Percentiles rank a stretch among this genome's conserved stretches.
Evolutionary conservation across 129 eudicot species (phyloP).

Genomic region (Kitagawia praeruptora): DNA sequence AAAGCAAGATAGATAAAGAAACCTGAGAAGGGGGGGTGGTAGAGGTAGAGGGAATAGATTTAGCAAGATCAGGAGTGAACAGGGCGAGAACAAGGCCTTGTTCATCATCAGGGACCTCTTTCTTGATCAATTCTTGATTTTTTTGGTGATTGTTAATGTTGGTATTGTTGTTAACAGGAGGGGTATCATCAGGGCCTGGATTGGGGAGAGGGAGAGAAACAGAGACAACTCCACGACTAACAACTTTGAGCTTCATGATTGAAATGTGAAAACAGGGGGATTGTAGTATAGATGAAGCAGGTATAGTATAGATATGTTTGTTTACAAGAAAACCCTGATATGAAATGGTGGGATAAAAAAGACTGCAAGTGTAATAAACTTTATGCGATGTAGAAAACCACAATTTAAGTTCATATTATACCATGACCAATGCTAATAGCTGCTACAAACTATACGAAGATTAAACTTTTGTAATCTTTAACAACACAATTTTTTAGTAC

Average conservation of each 20-base stretch:
- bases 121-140: conserved; percentile 2
- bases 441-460: too few relatives aligned
- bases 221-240: background rate
- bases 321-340: background rate
- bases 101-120: conserved; percentile 8
- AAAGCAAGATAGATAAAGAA: conserved; percentile 5
- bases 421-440: too few relatives aligned
- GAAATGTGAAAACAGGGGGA: background rate
- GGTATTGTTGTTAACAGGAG: background rate
- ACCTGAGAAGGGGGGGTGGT: background rate
- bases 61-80: conserved; percentile 8
- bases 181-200: background rate
- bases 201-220: background rate
- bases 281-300: background rate
- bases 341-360: background rate
- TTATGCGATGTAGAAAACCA: too few relatives aligned
- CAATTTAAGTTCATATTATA: too few relatives aligned
- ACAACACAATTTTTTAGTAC: too few relatives aligned
- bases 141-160: background rate
- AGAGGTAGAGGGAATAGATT: conserved; percentile 21
- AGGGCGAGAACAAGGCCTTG: conserved; percentile 15
- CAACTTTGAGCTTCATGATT: conserved; percentile 1
- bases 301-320: too few relatives aligned
- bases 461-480: too few relatives aligned
- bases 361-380: background rate